Evolutionary conservation across 305 asterid genomes (phyloP).

Genomic region (Fraxinus paxiana): DNA sequence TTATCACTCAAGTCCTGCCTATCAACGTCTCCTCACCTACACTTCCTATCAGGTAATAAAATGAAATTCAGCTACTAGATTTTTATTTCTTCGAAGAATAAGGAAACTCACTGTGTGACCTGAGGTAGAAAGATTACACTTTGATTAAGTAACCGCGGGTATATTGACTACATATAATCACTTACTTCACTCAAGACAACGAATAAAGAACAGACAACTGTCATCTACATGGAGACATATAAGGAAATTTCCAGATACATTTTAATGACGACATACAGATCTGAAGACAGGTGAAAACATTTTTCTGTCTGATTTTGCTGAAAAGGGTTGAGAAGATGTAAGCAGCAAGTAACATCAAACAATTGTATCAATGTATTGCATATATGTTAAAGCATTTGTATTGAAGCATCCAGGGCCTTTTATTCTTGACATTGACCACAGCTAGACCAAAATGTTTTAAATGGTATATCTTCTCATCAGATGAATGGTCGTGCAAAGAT

Average conservation of each 20-base stretch:
- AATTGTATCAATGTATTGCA: not conserved
- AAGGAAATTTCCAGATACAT: not conserved
- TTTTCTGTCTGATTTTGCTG: not conserved
- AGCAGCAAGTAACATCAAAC: constrained; percentile 2
- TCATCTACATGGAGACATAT: not conserved
- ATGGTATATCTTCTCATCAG: not conserved
- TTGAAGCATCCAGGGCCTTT: not conserved
- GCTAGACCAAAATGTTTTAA: not conserved
- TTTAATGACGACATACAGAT: not conserved
- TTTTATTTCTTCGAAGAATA: not conserved
- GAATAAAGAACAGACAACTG: not conserved
- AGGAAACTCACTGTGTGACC: not conserved
- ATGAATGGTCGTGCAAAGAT: not conserved
- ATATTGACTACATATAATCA: not conserved
- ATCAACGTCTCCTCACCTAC: not conserved
- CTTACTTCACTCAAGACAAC: not conserved
- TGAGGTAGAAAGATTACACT: not conserved
- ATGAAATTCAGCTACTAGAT: not conserved
- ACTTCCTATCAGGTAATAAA: not conserved
- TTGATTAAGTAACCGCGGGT: not conserved
- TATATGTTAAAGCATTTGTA: not conserved
- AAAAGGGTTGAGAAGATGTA: not conserved
- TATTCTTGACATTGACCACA: not conserved
- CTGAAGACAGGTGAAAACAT: not conserved
- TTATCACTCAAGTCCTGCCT: not conserved